Base-by-base conservation (phyloP, 306 rosid species). In the Vigna angularis region DNA sequence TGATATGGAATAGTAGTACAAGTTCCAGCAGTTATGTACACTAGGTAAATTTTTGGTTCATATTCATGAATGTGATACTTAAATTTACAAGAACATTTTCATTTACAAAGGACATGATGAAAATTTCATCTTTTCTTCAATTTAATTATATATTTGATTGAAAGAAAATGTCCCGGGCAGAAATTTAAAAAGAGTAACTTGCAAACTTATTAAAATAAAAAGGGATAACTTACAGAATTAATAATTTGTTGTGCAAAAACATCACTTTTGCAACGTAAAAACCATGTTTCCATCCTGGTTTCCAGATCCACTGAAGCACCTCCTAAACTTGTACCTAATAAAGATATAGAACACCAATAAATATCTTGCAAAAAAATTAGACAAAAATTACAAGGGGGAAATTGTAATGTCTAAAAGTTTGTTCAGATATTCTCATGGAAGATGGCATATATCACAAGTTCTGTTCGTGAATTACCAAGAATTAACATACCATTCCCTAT, bases 231-330 rank as follows among this genome's bases (percentile, higher is more conserved):
- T 89, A 92, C 97, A 44, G 97, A 92, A 17, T 85, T 88, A 80
- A 94, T 75, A 81, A 89, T 44, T 76, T 94, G 98, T 75, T 83
- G 93, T 22, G 98, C 93, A 56, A 94, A 90, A 82, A 94, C 89
- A 85, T 94, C 98, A 81, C 98, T 94, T 89, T 84, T 87, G 76
- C 95, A 75, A 44, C 52, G 90, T 67, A 91, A 89, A 75, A 92
- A 81, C 97, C 97, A 92, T 72, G 94, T 87, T 22, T 77, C 28
- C 74, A 1, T 78, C 66, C 95, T 84, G 14, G 90, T 90, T 90
- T 81, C 93, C 82, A 92, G 40, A 83, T 94, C 95, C 62, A 94
- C 92, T 13, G 73, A 85, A 72, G 95, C 96, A 76, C 93, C 90
- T 49, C 98, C 98, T 67, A 45, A 22, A 86, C 86, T 86, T 38